Evolutionary conservation across 2,329 filamentous ascomycete species (phyloP), one percentile per base, ranked within the genome.

Genomic region (Tricladium varicosporioides): DNA sequence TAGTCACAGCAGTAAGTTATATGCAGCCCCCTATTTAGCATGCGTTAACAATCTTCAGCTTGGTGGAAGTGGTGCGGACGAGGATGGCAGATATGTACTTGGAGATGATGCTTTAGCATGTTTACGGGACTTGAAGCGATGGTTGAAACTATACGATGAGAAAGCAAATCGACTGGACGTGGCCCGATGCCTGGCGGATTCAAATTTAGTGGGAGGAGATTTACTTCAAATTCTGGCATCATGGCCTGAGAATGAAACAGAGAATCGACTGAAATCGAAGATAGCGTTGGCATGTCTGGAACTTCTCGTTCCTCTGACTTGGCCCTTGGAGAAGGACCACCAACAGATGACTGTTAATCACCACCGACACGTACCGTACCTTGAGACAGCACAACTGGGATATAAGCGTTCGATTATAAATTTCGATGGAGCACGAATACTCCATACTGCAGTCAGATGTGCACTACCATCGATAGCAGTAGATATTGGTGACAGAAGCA

Each of bases 121-220:
- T 69, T 79, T 99, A 56, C 92, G 93, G 61, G 94, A 99, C 74
- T 81, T 99, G 54, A 93, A 94, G 70, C 88, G 88, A 83, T 99
- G 94, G 94, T 82, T 99, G 64, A 92, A 91, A 65, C 85, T 96
- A 61, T 94, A 94, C 78, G 92, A 97, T 72, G 90, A 96, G 71
- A 95, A 95, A 72, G 85, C 88, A 63, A 95, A 96, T 71, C 88
- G 93, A 64, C 88, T 96, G 80, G 94, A 99, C 70, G 94, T 99
- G 58, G 92, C 93, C 60, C 83, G 94, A 74, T 97, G 92, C 72
- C 80, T 97, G 64, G 87, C 91, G 69, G 92, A 97, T 73, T 89
- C 92, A 46, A 97, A 97, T 69, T 74, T 99, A n/a, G 84, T 97
- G 56, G 88, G 88, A 69, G 90, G 91, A 51, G 94, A 99, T 73